These are phyloP conservation scores for Pistacia vera DNA, from an alignment of 345 rosid genomes.

Conservation along the genomic window DNA sequence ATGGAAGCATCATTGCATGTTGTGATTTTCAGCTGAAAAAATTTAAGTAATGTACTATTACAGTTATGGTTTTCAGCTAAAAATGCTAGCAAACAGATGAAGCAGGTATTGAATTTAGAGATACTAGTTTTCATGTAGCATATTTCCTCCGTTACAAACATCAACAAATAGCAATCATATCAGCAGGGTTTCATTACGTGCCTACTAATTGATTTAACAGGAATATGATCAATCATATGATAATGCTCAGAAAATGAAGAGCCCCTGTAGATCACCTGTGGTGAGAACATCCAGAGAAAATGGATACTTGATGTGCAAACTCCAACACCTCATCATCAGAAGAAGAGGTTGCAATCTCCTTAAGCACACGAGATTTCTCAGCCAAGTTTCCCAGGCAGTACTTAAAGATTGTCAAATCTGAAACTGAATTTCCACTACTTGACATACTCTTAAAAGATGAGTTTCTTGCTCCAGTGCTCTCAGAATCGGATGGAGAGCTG, in stretches of 20 bases:
- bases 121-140: neutral
- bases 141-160: neutral
- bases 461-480: constrained; percentile 54
- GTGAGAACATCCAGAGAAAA: constrained; percentile 89
- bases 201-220: neutral
- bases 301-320: constrained; percentile 77
- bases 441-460: constrained; percentile 37
- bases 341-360: constrained; percentile 70
- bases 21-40: neutral
- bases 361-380: constrained; percentile 74
- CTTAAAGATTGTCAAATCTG: constrained; percentile 64
- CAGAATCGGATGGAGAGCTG: constrained; percentile 61
- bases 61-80: neutral
- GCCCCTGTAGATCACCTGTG: constrained; percentile 55
- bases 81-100: neutral
- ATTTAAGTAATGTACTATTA: too few species aligned
- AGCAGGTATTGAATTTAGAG: neutral
- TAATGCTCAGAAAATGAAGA: neutral
- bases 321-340: constrained; percentile 65
- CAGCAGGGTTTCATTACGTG: neutral
- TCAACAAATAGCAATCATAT: neutral
- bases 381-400: constrained; percentile 80
- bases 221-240: constrained; percentile 2
- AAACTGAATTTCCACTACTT: constrained; percentile 41
- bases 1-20: neutral